Evolutionary conservation across 768 basidiomycete species (phyloP).

Genomic region (Rossbeevera mucosa): DNA sequence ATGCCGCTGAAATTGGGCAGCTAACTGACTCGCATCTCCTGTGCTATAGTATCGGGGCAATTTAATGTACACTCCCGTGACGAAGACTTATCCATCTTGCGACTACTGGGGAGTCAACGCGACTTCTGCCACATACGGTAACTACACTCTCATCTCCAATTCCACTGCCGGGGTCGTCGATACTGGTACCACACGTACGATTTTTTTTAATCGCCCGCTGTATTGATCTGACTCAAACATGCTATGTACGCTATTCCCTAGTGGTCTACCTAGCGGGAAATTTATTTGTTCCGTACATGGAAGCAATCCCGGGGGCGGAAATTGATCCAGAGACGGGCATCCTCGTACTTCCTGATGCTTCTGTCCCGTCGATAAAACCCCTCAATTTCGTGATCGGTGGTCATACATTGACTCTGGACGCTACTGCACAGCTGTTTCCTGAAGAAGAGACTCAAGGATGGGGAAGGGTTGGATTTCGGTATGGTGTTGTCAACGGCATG

Average conservation of each 20-base stretch:
- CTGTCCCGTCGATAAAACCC: conserved; percentile 5
- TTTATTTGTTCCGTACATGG: conserved; percentile 5
- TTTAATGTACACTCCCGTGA: conserved; percentile 24
- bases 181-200: neutral
- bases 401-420: neutral
- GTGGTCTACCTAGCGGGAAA: conserved; percentile 12
- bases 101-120: conserved; percentile 30
- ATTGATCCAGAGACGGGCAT: neutral
- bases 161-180: neutral
- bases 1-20: neutral
- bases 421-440: neutral
- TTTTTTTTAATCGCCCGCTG: neutral
- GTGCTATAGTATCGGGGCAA: conserved; percentile 19
- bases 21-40: neutral
- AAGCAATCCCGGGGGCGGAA: conserved; percentile 12
- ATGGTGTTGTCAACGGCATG: neutral
- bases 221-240: neutral
- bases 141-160: conserved; percentile 9
- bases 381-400: conserved; percentile 9
- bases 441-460: neutral
- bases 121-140: conserved; percentile 11
- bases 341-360: conserved; percentile 5
- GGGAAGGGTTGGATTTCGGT: neutral
- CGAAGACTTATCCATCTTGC: conserved; percentile 21
- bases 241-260: neutral